phyloP scores from a whole-genome alignment of 257 asterid genomes.

The Solanum dulcamara region DNA sequence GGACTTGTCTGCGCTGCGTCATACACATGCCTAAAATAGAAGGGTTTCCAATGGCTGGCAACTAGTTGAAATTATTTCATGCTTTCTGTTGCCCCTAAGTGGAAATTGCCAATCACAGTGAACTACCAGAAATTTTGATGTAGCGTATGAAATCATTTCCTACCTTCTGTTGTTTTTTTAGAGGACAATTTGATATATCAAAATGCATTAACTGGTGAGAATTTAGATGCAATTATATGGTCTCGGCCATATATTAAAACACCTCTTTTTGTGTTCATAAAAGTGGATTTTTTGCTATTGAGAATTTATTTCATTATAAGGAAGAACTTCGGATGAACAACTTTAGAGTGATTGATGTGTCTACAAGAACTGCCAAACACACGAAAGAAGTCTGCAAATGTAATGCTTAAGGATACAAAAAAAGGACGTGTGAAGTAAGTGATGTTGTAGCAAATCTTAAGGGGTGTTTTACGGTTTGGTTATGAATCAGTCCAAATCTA shows the following conservation, averaged over 20 bases:
- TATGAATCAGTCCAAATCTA: too few species aligned
- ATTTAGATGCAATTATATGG: background rate
- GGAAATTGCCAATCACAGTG: background rate
- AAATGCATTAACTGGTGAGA: background rate
- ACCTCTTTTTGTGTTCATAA: background rate
- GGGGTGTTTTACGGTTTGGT: background rate
- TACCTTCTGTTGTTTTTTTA: background rate
- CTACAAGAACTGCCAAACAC: background rate
- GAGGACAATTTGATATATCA: background rate
- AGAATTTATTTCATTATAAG: background rate
- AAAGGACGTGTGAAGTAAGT: background rate
- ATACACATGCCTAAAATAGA: conserved; percentile 45
- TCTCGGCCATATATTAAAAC: background rate
- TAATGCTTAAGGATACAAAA: background rate
- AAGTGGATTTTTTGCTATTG: background rate
- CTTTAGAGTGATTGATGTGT: background rate
- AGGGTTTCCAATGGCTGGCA: background rate
- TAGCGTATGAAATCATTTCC: background rate
- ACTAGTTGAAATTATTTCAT: background rate
- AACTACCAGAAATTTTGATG: background rate
- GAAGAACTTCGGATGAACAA: background rate
- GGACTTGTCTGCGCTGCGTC: conserved; percentile 89
- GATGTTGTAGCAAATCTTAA: background rate
- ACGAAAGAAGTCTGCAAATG: background rate
- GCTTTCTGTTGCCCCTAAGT: background rate